Evolutionary conservation across 1,284 basidiomycete genomes (phyloP).

Genomic region (Sphaerobolus stellatus): DNA sequence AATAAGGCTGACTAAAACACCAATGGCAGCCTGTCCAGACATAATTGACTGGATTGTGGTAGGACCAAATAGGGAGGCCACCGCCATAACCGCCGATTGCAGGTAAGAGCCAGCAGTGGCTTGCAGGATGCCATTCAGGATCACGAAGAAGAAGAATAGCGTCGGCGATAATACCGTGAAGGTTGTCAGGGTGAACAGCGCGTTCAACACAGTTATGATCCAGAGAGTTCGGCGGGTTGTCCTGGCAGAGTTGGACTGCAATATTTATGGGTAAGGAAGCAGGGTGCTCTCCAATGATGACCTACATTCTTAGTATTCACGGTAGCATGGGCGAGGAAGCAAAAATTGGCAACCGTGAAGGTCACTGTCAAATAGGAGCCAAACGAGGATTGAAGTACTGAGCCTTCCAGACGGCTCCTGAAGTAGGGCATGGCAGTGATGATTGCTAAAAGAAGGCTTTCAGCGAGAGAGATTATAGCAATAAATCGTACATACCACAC

Average conservation of each 20-base stretch:
- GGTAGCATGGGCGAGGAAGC: conserved; percentile 71
- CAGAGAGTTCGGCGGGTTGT: conserved; percentile 48
- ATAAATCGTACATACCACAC: conserved; percentile 72
- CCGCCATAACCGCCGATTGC: conserved; percentile 65
- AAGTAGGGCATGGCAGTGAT: conserved; percentile 80
- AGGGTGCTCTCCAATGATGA: not conserved
- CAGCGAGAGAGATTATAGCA: not conserved
- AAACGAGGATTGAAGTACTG: conserved; percentile 58
- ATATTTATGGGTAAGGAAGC: not conserved
- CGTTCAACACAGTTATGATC: conserved; percentile 48
- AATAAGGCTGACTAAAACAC: conserved; percentile 67
- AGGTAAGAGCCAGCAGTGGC: conserved; percentile 64
- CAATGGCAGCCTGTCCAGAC: conserved; percentile 76
- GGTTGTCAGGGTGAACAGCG: conserved; percentile 57
- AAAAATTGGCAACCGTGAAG: conserved; percentile 62
- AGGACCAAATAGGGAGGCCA: conserved; percentile 72
- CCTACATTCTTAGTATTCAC: conserved; percentile 62
- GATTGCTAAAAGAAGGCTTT: conserved; percentile 45
- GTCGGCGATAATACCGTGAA: conserved; percentile 52
- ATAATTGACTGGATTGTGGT: conserved; percentile 66
- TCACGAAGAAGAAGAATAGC: conserved; percentile 61
- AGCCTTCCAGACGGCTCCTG: conserved; percentile 57
- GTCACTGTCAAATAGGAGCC: conserved; percentile 67
- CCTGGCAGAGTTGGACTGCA: conserved; percentile 51
- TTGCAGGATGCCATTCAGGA: conserved; percentile 56